These are phyloP conservation scores for Fusarium sororula DNA, from an alignment of 2,329 filamentous ascomycete species.

Conservation along the genomic window DNA sequence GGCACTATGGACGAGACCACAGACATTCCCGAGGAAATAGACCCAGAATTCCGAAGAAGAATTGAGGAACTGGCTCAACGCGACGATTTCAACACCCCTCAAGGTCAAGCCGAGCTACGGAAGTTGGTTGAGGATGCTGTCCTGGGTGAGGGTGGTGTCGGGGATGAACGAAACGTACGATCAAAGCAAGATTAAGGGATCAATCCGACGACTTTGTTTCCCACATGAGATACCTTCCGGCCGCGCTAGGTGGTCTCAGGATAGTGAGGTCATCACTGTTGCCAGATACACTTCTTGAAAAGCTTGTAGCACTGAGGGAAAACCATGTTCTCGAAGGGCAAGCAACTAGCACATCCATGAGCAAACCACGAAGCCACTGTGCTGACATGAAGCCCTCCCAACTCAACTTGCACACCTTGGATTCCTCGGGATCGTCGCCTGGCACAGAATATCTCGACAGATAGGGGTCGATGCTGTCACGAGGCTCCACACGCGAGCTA, in stretches of 20 bases:
- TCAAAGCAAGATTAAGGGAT: conserved; percentile 62
- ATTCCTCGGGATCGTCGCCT: conserved; percentile 43
- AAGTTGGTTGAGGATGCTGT: conserved; percentile 84
- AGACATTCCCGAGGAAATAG: conserved; percentile 70
- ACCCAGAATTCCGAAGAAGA: conserved; percentile 82
- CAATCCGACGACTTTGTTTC: conserved; percentile 61
- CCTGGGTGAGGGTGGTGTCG: conserved; percentile 68
- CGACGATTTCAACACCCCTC: conserved; percentile 83
- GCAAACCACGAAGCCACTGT: conserved; percentile 59
- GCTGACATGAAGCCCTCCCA: conserved; percentile 69
- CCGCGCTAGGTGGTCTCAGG: conserved; percentile 59
- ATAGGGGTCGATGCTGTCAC: conserved; percentile 72
- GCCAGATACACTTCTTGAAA: conserved; percentile 56
- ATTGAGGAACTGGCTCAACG: conserved; percentile 90
- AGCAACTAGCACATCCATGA: conserved; percentile 56
- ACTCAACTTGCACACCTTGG: conserved; percentile 59
- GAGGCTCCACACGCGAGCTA: conserved; percentile 68
- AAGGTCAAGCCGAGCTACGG: conserved; percentile 81
- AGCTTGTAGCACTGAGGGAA: conserved; percentile 61
- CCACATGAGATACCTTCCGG: conserved; percentile 69
- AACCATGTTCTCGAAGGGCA: conserved; percentile 63
- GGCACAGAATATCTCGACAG: conserved; percentile 74
- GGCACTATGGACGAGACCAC: conserved; percentile 74
- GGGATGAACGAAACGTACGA: conserved; percentile 72
- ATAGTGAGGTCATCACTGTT: conserved; percentile 62